A percentile compares a stretch with the other conserved stretches of the same genome.
These are phyloP conservation scores for Glycine latifolia DNA, from an alignment of 306 rosid species.

Conservation along the genomic window DNA sequence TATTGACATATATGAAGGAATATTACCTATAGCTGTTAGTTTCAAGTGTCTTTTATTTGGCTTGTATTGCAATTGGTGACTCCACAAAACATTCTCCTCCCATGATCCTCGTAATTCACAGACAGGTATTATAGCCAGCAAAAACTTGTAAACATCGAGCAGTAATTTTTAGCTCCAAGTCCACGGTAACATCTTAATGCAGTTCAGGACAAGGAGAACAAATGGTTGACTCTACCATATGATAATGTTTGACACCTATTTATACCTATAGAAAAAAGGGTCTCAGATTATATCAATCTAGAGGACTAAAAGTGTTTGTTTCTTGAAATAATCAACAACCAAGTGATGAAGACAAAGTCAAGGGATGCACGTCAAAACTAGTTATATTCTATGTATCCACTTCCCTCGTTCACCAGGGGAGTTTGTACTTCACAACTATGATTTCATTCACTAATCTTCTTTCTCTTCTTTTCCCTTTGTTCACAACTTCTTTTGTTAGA, in stretches of 20 bases:
- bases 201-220: constrained; percentile 18
- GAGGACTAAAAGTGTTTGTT: constrained; percentile 30
- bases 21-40: too few relatives aligned
- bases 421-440: constrained; percentile 58
- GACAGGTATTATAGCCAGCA: constrained; percentile 1
- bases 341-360: constrained; percentile 41
- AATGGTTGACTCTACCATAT: constrained; percentile 10
- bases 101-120: neutral
- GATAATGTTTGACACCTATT: constrained; percentile 10
- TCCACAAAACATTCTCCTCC: too few relatives aligned
- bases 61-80: too few relatives aligned
- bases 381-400: constrained; percentile 27
- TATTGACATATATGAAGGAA: too few relatives aligned
- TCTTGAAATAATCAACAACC: constrained; percentile 42
- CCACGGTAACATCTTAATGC: constrained; percentile 11
- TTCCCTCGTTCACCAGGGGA: constrained; percentile 44
- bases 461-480: constrained; percentile 44
- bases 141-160: constrained; percentile 35
- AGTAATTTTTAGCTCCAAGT: too few relatives aligned
- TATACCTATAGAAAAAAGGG: constrained; percentile 7
- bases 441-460: constrained; percentile 50
- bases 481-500: constrained; percentile 36
- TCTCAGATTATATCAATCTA: constrained; percentile 29
- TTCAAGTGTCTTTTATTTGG: too few relatives aligned
- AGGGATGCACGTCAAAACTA: constrained; percentile 18